These are phyloP conservation scores for Uncinocarpus reesii DNA, from an alignment of 2,329 filamentous ascomycete genomes.

Conservation along the genomic window DNA sequence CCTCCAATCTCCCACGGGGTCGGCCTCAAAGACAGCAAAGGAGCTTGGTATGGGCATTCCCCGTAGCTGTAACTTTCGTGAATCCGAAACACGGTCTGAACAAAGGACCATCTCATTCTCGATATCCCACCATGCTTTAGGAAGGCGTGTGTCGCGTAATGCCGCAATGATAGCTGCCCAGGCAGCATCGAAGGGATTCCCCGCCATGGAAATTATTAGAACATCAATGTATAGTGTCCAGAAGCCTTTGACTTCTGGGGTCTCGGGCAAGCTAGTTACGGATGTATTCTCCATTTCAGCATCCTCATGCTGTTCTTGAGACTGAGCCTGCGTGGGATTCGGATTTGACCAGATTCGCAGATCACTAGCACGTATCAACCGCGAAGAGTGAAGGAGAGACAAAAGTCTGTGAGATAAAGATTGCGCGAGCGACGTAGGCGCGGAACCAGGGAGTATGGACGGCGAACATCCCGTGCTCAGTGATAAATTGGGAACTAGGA, in stretches of 20 bases:
- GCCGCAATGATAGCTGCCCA: slow-evolving; percentile 80
- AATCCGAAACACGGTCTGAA: slow-evolving; percentile 48
- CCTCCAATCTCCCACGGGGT: slow-evolving; percentile 33
- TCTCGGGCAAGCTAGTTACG: slow-evolving; percentile 19
- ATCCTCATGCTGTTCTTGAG: slow-evolving; percentile 28
- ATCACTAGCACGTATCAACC: slow-evolving; percentile 55
- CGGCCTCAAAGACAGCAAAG: slow-evolving; percentile 64
- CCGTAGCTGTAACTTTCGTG: slow-evolving; percentile 48
- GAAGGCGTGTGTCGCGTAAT: slow-evolving; percentile 64
- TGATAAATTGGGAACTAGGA: slow-evolving; percentile 90
- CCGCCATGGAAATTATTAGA: slow-evolving; percentile 87
- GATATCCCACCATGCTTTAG: slow-evolving; percentile 69
- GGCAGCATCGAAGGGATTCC: slow-evolving; percentile 81
- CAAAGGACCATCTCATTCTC: slow-evolving; percentile 74
- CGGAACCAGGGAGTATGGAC: slow-evolving; percentile 69
- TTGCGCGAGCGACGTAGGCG: slow-evolving; percentile 71
- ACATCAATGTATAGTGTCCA: slow-evolving; percentile 94
- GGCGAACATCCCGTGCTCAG: slow-evolving; percentile 83
- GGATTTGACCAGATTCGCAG: slow-evolving; percentile 62
- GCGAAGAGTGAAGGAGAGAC: slow-evolving; percentile 61
- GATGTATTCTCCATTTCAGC: slow-evolving; percentile 41
- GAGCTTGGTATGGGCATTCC: slow-evolving; percentile 66
- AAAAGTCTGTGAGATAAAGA: slow-evolving; percentile 71
- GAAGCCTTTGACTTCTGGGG: slow-evolving; percentile 62
- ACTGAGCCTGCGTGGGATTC: slow-evolving; percentile 27